phyloP scores from a whole-genome alignment of 2,329 filamentous ascomycete species.

The Colletotrichum zoysiae region DNA sequence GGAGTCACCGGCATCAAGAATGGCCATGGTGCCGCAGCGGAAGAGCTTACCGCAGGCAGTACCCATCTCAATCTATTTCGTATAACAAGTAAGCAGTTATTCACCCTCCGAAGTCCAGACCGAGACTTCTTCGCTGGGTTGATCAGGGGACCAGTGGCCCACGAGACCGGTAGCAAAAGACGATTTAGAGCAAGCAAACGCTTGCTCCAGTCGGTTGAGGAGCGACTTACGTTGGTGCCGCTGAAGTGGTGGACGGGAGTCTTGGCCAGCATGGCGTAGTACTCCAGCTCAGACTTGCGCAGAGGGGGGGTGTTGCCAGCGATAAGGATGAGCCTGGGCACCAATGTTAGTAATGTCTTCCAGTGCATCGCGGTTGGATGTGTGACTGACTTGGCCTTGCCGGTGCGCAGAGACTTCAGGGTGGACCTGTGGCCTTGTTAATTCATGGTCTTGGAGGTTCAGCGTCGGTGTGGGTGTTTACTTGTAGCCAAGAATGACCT shows the following conservation, averaged over 20 bases:
- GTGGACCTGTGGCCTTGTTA: constrained; percentile 45
- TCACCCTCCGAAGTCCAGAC: constrained; percentile 87
- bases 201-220: constrained; percentile 18
- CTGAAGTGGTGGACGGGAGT: constrained; percentile 96
- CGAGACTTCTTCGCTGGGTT: constrained; percentile 93
- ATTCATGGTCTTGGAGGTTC: neutral
- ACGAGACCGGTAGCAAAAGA: constrained; percentile 44
- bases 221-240: constrained; percentile 94
- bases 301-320: constrained; percentile 95
- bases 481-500: constrained; percentile 92
- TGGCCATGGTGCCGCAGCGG: constrained; percentile 96
- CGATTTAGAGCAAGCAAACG: constrained; percentile 45
- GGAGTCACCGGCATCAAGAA: constrained; percentile 97
- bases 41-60: constrained; percentile 99
- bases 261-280: constrained; percentile 94
- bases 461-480: constrained; percentile 44
- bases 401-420: constrained; percentile 89
- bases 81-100: constrained; percentile 67
- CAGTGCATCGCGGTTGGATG: constrained; percentile 60
- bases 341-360: neutral
- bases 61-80: constrained; percentile 90
- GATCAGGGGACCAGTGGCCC: constrained; percentile 54
- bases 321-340: constrained; percentile 92
- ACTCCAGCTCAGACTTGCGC: constrained; percentile 97
- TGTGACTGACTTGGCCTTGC: constrained; percentile 94